Percentiles rank a stretch among this genome's conserved stretches.
Conservation (phyloP, 306 rosid species). For the Trifolium dubium region DNA sequence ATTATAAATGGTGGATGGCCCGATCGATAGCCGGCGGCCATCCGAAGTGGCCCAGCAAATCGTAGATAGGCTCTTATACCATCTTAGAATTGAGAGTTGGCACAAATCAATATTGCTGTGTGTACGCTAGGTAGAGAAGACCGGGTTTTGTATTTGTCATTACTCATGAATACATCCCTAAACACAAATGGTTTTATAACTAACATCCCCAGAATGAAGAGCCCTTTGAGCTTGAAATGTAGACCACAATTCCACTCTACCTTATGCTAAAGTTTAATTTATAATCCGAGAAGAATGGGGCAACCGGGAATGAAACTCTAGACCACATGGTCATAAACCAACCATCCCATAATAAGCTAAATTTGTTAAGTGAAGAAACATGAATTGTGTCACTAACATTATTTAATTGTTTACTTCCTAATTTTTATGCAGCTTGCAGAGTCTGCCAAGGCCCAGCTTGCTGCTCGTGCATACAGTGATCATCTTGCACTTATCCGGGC, state of each 20-base stretch:
- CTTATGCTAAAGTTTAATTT: slow-evolving; percentile 15
- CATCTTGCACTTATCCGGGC: slow-evolving; percentile 93
- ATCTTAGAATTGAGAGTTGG: too few relatives aligned
- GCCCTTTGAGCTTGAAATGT: slow-evolving; percentile 6
- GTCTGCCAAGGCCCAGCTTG: slow-evolving; percentile 85
- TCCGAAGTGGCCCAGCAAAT: too few relatives aligned
- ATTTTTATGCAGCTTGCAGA: slow-evolving; percentile 80
- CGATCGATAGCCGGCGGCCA: too few relatives aligned
- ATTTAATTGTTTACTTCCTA: slow-evolving; percentile 40
- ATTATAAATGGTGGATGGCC: too few relatives aligned
- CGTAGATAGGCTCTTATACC: too few relatives aligned
- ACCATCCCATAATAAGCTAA: slow-evolving; percentile 9
- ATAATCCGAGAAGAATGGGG: slow-evolving; percentile 18
- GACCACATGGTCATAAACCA: slow-evolving; percentile 6
- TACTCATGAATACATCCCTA: slow-evolving; percentile 5
- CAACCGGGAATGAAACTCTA: neutral
- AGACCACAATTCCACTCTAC: neutral
- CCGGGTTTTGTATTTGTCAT: slow-evolving; percentile 6
- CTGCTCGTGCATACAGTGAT: slow-evolving; percentile 72
- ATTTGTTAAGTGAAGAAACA: neutral
- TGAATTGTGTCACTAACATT: slow-evolving; percentile 9
- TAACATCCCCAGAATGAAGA: neutral
- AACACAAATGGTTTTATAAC: neutral
- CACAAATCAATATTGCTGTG: slow-evolving; percentile 6
- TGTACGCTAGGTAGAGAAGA: slow-evolving; percentile 28